Evolutionary conservation across 345 rosid genomes (phyloP), one percentile per base, ranked within the genome.

Genomic region (Populus deltoides): DNA sequence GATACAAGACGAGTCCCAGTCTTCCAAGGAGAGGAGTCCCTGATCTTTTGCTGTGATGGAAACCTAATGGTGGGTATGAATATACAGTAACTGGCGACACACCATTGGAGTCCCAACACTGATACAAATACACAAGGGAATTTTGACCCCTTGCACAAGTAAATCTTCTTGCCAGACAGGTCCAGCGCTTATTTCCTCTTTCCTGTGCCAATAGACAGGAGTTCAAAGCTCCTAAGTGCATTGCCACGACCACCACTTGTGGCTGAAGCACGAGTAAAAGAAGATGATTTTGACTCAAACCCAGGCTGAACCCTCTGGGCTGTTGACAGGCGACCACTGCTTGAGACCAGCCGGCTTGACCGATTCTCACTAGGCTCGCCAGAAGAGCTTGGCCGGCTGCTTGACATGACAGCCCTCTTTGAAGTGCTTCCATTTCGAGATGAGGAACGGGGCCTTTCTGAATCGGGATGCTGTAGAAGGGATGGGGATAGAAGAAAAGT

Each of bases 361-460:
- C 95, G 83, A 75, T 72, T 88, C 65, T 93, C 94, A 57, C 84
- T 88, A 12, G 90, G 94, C 80, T 91, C 98, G 25, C 90, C 97
- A 18, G 94, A 93, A 41, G 97, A 89, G 86, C 88, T 83, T 16
- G 92, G 94, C 63, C 90, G 79, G 83, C 89, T 90, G 87, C 87
- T 81, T 68, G 91, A 84, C 55, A 83, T 25, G 0, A 91, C 81
- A 63, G 90, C 94, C 81, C 91, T 91, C 87, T 90, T 93, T 59
- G 97, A 88, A 45, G 88, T 74, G 79, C 92, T 91, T 62, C 89
- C 94, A 79, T 87, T 90, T 69, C 94, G 91, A 31, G 94, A 87
- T 16, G 94, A 90, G 68, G 87, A 81, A 15, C 82, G 86, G 57
- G 85, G 74, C 78, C 87, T 86, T 74, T 86, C 94, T 0, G 90